phyloP scores from a whole-genome alignment of 1,284 basidiomycete genomes.

The Farysia itapuensis region DNA sequence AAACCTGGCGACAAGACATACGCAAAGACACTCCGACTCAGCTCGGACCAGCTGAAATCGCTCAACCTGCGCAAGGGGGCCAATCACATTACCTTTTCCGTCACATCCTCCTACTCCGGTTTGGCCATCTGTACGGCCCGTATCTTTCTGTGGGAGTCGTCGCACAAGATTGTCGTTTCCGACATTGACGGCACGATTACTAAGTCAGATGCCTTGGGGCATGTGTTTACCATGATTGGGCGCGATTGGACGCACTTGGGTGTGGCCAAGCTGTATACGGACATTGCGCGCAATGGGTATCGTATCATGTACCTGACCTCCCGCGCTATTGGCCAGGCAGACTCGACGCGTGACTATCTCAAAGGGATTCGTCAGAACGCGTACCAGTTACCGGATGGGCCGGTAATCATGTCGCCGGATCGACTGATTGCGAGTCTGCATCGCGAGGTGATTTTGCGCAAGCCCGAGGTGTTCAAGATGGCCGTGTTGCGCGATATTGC shows the following conservation, averaged over 20 bases:
- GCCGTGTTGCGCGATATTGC: constrained; percentile 96
- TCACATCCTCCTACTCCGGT: constrained; percentile 79
- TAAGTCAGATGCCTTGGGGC: constrained; percentile 87
- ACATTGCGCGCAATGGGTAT: constrained; percentile 92
- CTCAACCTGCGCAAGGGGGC: constrained; percentile 83
- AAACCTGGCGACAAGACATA: constrained; percentile 67
- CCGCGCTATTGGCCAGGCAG: constrained; percentile 95
- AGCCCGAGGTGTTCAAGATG: constrained; percentile 99
- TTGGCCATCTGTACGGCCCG: constrained; percentile 79
- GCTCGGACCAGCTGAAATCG: constrained; percentile 72
- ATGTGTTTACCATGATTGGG: constrained; percentile 97
- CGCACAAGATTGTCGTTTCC: constrained; percentile 86
- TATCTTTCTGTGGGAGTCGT: constrained; percentile 93
- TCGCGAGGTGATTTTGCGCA: constrained; percentile 69
- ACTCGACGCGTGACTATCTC: constrained; percentile 92
- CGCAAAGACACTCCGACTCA: constrained; percentile 87
- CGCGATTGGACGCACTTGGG: constrained; percentile 99
- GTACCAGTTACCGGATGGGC: constrained; percentile 93
- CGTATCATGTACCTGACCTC: constrained; percentile 98
- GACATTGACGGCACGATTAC: constrained; percentile 99
- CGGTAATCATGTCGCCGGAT: constrained; percentile 99
- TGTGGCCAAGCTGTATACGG: constrained; percentile 96
- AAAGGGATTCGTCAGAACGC: constrained; percentile 93
- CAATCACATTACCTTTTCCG: constrained; percentile 90
- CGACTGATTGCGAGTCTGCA: constrained; percentile 91